phyloP scores from a whole-genome alignment of 257 asterid species.

The Solanum commersonii region DNA sequence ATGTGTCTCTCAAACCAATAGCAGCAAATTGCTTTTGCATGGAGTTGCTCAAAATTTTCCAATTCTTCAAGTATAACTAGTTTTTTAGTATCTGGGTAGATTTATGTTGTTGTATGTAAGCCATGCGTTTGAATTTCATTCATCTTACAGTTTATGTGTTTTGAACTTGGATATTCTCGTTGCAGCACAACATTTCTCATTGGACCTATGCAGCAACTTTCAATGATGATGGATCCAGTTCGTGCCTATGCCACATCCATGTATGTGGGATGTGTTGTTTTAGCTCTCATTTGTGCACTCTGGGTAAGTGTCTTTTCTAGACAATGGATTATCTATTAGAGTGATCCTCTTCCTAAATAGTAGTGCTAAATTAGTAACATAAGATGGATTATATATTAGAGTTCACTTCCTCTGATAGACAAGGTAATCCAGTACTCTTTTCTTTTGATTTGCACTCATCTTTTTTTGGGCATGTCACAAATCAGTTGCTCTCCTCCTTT shows the following conservation, averaged over 20 bases:
- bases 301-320: slow-evolving; percentile 41
- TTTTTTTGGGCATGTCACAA: background rate
- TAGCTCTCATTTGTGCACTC: slow-evolving; percentile 93
- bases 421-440: background rate
- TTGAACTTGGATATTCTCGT: slow-evolving; percentile 28
- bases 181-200: slow-evolving; percentile 94
- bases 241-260: slow-evolving; percentile 71
- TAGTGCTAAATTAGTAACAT: background rate
- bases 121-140: background rate
- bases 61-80: background rate
- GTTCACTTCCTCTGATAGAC: background rate
- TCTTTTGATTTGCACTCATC: background rate
- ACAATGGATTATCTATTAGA: background rate
- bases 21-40: background rate
- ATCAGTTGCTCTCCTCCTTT: background rate
- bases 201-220: slow-evolving; percentile 64
- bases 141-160: slow-evolving; percentile 15
- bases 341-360: background rate
- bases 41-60: background rate
- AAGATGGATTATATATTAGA: background rate
- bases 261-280: slow-evolving; percentile 56
- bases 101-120: background rate
- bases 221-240: slow-evolving; percentile 86
- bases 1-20: background rate
- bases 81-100: background rate